These are phyloP conservation scores for Leishmania amazonensis DNA, from an alignment of 208 protist species.

Conservation along the genomic window DNA sequence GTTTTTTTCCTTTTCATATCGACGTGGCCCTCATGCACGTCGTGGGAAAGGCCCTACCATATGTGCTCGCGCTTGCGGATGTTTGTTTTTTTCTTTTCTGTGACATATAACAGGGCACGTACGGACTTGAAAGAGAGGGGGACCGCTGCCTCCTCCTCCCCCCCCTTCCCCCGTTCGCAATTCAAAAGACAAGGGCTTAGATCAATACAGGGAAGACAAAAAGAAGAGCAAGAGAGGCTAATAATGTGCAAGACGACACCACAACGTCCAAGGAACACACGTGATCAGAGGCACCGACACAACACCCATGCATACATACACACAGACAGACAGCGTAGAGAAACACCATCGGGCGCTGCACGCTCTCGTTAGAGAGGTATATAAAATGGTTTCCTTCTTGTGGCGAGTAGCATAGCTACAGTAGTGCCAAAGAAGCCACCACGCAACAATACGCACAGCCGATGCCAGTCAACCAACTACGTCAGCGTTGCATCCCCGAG, in stretches of 20 bases:
- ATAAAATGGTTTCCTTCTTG: neutral
- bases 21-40: neutral
- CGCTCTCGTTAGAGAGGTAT: neutral
- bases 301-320: neutral
- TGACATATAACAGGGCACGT: neutral
- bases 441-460: neutral
- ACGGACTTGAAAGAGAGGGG: neutral
- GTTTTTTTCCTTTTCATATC: neutral
- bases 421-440: neutral
- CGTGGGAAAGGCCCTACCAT: neutral
- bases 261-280: neutral
- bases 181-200: neutral
- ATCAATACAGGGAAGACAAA: neutral
- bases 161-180: neutral
- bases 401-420: neutral
- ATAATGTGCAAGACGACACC: neutral
- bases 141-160: neutral
- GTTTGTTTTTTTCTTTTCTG: neutral
- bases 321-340: neutral
- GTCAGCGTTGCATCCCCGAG: neutral
- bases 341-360: neutral
- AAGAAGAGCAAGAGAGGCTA: no score
- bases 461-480: neutral
- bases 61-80: neutral
- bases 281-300: neutral